Percentiles rank a stretch among this genome's conserved stretches.
Conservation (phyloP, 1,284 basidiomycete species). For the Tetrapyrgos nigripes region DNA sequence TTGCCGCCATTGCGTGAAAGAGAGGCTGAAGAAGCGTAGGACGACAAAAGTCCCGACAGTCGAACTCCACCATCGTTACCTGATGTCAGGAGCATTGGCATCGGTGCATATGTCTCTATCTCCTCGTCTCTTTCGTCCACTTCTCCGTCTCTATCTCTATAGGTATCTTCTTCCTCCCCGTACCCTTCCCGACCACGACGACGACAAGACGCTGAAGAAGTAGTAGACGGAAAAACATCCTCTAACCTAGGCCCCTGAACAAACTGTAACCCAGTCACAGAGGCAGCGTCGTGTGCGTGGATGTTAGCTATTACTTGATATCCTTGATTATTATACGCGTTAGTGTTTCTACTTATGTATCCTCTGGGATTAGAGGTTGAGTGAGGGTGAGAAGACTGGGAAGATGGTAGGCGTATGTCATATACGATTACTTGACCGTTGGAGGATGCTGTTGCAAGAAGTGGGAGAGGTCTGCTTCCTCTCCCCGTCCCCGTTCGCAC, state of each 20-base stretch:
- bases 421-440: conserved; percentile 93
- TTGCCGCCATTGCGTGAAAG: no score
- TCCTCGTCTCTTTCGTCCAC: background rate
- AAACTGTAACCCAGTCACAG: conserved; percentile 91
- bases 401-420: background rate
- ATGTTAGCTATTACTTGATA: conserved; percentile 43
- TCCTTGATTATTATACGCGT: no score
- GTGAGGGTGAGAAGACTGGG: conserved; percentile 73
- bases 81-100: conserved; percentile 79
- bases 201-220: background rate
- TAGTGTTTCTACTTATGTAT: no score
- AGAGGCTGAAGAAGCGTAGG: conserved; percentile 34
- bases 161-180: no score
- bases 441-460: conserved; percentile 91
- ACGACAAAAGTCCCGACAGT: conserved; percentile 81
- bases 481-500: no score
- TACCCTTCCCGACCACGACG: no score
- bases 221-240: background rate
- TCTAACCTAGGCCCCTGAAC: conserved; percentile 57
- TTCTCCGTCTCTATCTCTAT: background rate
- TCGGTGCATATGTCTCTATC: conserved; percentile 25
- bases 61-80: conserved; percentile 94
- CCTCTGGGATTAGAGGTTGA: conserved; percentile 39
- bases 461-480: conserved; percentile 24
- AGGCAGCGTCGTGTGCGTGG: conserved; percentile 84